Evolutionary conservation across 495 filamentous ascomycete species (phyloP).

Genomic region (Neurospora tetrasperma): DNA sequence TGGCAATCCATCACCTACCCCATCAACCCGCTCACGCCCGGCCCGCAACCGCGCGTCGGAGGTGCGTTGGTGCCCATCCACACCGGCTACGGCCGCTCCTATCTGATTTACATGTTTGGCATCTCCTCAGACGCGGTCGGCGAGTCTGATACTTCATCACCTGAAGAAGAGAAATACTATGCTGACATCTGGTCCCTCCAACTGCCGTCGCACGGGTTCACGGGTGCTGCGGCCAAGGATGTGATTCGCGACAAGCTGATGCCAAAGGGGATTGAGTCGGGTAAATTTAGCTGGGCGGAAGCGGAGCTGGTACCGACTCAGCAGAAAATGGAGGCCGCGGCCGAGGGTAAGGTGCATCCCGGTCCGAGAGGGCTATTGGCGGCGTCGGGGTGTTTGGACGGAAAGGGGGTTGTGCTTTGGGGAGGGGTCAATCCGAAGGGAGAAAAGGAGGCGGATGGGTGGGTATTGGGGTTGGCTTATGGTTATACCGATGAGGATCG

Average conservation of each 20-base stretch:
- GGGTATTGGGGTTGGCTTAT: slow-evolving; percentile 36
- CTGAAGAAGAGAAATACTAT: slow-evolving; percentile 14
- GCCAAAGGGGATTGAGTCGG: slow-evolving; percentile 24
- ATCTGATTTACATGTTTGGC: slow-evolving; percentile 44
- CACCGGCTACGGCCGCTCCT: slow-evolving; percentile 41
- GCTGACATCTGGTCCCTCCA: slow-evolving; percentile 45
- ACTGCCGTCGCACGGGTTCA: slow-evolving; percentile 32
- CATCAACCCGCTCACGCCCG: slow-evolving; percentile 35
- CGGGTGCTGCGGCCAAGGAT: slow-evolving; percentile 43
- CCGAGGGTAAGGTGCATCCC: slow-evolving; percentile 40
- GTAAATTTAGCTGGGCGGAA: slow-evolving; percentile 36
- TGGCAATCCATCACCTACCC: slow-evolving; percentile 39
- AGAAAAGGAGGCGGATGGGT: slow-evolving; percentile 41
- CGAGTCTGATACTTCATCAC: background rate
- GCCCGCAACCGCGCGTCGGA: slow-evolving; percentile 33
- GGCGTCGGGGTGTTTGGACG: slow-evolving; percentile 30
- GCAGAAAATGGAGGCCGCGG: slow-evolving; percentile 18
- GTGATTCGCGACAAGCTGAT: slow-evolving; percentile 30
- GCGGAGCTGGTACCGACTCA: slow-evolving; percentile 34
- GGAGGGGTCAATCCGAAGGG: slow-evolving; percentile 41
- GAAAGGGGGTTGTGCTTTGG: slow-evolving; percentile 39
- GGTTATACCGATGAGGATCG: slow-evolving; percentile 19
- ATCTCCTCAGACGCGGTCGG: slow-evolving; percentile 6
- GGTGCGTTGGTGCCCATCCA: slow-evolving; percentile 37
- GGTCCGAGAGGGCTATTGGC: slow-evolving; percentile 40